Conservation (phyloP, 352 stramenopile species). For the Aphanomyces euteiches region DNA sequence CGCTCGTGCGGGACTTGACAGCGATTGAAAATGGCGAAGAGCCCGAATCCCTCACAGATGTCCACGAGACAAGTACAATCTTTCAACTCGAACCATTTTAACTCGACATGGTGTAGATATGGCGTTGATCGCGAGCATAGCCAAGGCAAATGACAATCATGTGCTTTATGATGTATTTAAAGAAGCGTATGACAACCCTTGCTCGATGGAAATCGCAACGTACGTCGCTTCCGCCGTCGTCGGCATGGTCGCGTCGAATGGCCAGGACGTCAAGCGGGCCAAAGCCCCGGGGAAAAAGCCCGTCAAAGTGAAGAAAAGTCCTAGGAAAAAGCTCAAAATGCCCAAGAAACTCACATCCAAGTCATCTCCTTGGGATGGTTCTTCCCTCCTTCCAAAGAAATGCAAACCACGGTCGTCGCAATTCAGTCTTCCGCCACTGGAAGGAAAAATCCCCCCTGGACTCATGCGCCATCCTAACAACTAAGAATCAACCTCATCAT, state of each 20-base stretch:
- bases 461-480: background rate
- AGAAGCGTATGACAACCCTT: constrained; percentile 19
- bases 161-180: constrained; percentile 23
- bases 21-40: constrained; percentile 48
- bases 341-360: background rate
- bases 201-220: constrained; percentile 21
- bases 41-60: constrained; percentile 9
- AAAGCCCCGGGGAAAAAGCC: background rate
- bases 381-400: constrained; percentile 18
- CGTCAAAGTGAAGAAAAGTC: constrained; percentile 8
- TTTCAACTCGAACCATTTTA: background rate
- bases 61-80: constrained; percentile 19
- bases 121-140: constrained; percentile 22
- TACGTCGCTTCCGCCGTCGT: constrained; percentile 23
- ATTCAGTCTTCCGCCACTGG: background rate
- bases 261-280: background rate
- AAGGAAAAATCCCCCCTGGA: constrained; percentile 1
- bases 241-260: background rate
- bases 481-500: constrained; percentile 48
- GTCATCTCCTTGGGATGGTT: constrained; percentile 42
- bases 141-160: constrained; percentile 8
- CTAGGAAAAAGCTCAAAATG: constrained; percentile 2
- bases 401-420: too few relatives aligned
- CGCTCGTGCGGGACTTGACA: constrained; percentile 68
- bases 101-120: constrained; percentile 12